Evolutionary conservation across 2,329 filamentous ascomycete species (phyloP).

Genomic region (Penicillium concentricum): DNA sequence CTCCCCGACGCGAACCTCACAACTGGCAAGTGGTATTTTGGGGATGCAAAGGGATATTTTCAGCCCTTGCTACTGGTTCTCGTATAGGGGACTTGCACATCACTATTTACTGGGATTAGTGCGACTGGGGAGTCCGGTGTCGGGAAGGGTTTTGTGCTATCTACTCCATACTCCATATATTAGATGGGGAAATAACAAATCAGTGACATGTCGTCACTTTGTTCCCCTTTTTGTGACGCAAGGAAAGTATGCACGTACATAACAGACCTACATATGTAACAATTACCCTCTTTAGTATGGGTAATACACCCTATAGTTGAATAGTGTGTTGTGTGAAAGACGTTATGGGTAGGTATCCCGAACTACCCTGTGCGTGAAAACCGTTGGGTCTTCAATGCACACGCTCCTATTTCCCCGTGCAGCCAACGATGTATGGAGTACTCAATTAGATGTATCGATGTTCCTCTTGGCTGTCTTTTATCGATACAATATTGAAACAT

Average conservation of each 20-base stretch:
- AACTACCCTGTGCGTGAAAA: background rate
- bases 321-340: background rate
- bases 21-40: background rate
- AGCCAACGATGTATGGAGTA: background rate
- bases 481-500: background rate
- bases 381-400: constrained; percentile 1
- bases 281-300: background rate
- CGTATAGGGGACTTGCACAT: background rate
- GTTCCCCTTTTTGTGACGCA: constrained; percentile 1
- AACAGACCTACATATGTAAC: background rate
- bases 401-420: background rate
- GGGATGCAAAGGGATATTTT: background rate
- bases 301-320: background rate
- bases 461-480: background rate
- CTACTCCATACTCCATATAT: background rate
- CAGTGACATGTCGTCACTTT: background rate
- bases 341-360: constrained; percentile 1
- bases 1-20: background rate
- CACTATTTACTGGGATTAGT: background rate
- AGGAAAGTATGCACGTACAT: background rate
- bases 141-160: background rate
- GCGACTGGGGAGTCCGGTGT: background rate
- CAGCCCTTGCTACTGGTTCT: background rate
- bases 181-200: background rate
- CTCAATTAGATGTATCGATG: background rate